A percentile compares a stretch with the other conserved stretches of the same genome.
Evolutionary conservation across 768 basidiomycete species (phyloP).

Genomic region (Cystofilobasidium macerans): DNA sequence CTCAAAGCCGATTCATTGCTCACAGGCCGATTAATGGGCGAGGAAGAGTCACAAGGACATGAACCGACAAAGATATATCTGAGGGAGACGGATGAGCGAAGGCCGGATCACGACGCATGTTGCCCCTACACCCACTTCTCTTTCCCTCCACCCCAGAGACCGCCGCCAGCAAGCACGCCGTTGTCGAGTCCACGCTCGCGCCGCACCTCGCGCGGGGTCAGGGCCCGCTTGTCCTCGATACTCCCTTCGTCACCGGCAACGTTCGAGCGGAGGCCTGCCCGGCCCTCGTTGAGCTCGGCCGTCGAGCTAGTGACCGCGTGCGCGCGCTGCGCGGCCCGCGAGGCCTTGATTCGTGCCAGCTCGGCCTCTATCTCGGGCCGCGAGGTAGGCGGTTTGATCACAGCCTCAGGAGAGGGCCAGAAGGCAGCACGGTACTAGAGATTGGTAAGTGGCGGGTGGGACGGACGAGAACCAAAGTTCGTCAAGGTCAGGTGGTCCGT

Average conservation of each 20-base stretch:
- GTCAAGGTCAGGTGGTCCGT: too few species aligned
- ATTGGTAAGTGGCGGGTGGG: background rate
- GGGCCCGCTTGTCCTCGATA: slow-evolving; percentile 1
- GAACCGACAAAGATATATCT: too few species aligned
- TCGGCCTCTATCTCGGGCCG: background rate
- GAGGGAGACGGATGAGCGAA: too few species aligned
- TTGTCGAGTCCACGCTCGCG: background rate
- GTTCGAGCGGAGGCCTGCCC: too few species aligned
- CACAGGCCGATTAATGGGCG: too few species aligned
- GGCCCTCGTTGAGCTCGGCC: background rate
- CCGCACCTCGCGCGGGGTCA: slow-evolving; percentile 5
- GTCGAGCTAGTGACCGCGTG: background rate
- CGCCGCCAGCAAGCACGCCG: background rate
- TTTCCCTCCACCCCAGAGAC: background rate
- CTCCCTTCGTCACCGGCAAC: background rate
- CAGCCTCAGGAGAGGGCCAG: background rate
- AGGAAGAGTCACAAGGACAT: too few species aligned
- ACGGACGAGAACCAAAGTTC: background rate
- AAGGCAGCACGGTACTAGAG: slow-evolving; percentile 6
- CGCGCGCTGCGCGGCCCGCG: background rate
- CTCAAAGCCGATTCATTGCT: too few species aligned
- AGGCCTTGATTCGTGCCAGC: slow-evolving; percentile 1
- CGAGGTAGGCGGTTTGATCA: background rate
- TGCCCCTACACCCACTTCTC: background rate
- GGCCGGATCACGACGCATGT: too few species aligned